Conservation (phyloP, 106 monocot species). For the Allium cepa region DNA sequence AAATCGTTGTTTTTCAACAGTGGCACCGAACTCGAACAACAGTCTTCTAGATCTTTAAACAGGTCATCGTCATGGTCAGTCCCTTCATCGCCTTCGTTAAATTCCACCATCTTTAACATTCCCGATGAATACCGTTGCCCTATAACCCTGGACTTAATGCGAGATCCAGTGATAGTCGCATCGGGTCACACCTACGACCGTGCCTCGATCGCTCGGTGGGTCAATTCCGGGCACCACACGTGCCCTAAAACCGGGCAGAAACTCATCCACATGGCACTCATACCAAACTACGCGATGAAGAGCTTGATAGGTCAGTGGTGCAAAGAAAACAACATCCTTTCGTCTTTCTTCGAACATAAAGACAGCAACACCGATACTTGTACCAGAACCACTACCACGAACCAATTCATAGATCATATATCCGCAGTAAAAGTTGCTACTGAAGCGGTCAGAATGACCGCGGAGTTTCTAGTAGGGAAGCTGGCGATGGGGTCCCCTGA, state of each 20-base stretch:
- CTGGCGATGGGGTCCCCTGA: constrained; percentile 38
- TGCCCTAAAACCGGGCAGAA: constrained; percentile 51
- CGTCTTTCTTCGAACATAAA: constrained; percentile 1
- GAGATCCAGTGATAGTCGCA: constrained; percentile 39
- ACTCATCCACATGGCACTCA: constrained; percentile 43
- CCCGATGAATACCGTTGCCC: constrained; percentile 57
- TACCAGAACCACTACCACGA: background rate
- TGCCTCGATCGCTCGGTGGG: constrained; percentile 39
- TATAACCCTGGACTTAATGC: constrained; percentile 43
- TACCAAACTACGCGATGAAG: constrained; percentile 44
- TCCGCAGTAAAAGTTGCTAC: constrained; percentile 17
- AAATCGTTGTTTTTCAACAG: constrained; percentile 2
- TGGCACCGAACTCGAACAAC: background rate
- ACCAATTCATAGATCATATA: constrained; percentile 21
- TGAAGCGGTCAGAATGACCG: constrained; percentile 40
- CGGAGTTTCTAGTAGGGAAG: constrained; percentile 50
- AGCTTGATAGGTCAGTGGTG: constrained; percentile 43
- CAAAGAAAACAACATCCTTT: constrained; percentile 29
- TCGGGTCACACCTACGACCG: constrained; percentile 58
- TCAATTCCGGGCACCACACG: constrained; percentile 45
- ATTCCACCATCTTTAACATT: constrained; percentile 14
- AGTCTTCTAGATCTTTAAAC: background rate
- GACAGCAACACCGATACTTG: background rate
- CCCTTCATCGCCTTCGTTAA: background rate
- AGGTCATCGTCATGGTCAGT: constrained; percentile 12